phyloP scores from a whole-genome alignment of 495 filamentous ascomycete species.

The Penicillium argentinense region DNA sequence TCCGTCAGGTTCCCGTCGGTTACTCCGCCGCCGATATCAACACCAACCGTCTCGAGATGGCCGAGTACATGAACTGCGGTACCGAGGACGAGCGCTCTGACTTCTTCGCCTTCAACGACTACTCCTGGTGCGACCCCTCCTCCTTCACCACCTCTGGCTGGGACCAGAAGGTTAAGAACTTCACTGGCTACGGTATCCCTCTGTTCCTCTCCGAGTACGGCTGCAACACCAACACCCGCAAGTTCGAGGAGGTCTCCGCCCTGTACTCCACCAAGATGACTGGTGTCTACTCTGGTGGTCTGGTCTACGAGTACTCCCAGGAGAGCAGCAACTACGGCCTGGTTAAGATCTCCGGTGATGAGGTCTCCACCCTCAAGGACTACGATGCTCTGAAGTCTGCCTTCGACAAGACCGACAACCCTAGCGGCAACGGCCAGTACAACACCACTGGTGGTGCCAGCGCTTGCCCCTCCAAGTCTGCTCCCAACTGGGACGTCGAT shows the following conservation, averaged over 20 bases:
- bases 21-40: constrained; percentile 86
- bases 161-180: constrained; percentile 89
- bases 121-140: constrained; percentile 92
- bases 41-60: constrained; percentile 84
- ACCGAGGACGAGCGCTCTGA: constrained; percentile 80
- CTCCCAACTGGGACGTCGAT: constrained; percentile 70
- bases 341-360: constrained; percentile 60
- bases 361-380: constrained; percentile 57
- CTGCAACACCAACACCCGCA: constrained; percentile 76
- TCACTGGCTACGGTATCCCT: constrained; percentile 85
- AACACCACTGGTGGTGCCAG: constrained; percentile 62
- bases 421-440: constrained; percentile 75
- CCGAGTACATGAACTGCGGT: constrained; percentile 94
- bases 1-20: constrained; percentile 82
- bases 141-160: constrained; percentile 77
- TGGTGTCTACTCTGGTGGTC: constrained; percentile 87
- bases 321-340: constrained; percentile 78
- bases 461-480: constrained; percentile 66
- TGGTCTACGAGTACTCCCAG: constrained; percentile 92
- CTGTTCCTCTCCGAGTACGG: constrained; percentile 97
- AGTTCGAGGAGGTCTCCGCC: constrained; percentile 76
- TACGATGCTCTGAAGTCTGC: constrained; percentile 68
- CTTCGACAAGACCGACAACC: constrained; percentile 60
- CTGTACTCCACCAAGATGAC: constrained; percentile 88
- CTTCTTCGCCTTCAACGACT: constrained; percentile 98